A percentile compares a stretch with the other conserved stretches of the same genome.
Conservation (phyloP, 805 yeast species). For the Nakazawaea siamensis region DNA sequence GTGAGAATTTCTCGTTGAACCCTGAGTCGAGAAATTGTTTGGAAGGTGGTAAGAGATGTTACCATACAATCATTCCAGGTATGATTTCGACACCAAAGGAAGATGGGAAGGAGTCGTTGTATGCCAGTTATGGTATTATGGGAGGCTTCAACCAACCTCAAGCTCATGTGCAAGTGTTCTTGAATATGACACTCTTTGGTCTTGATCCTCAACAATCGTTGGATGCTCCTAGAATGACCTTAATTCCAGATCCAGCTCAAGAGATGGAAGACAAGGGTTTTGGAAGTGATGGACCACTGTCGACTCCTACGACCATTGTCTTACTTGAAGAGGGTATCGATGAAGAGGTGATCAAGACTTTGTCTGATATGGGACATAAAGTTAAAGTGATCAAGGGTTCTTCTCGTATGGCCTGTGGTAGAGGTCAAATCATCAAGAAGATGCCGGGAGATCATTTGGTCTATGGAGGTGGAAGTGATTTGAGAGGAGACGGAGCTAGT, state of each 20-base stretch:
- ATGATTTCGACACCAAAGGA: conserved; percentile 47
- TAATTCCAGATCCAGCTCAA: conserved; percentile 41
- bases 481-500: conserved; percentile 83
- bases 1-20: conserved; percentile 61
- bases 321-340: conserved; percentile 58
- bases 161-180: conserved; percentile 71
- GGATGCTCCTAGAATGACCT: conserved; percentile 68
- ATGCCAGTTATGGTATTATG: conserved; percentile 74
- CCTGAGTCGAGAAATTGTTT: conserved; percentile 50
- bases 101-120: conserved; percentile 35
- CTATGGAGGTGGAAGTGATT: conserved; percentile 68
- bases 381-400: conserved; percentile 34
- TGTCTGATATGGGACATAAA: conserved; percentile 50
- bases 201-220: conserved; percentile 65
- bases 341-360: conserved; percentile 33
- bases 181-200: conserved; percentile 56
- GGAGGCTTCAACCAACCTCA: conserved; percentile 87
- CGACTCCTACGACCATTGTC: conserved; percentile 50
- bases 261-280: conserved; percentile 39
- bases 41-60: conserved; percentile 66
- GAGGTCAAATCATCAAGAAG: conserved; percentile 66
- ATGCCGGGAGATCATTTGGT: conserved; percentile 32
- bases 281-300: conserved; percentile 60
- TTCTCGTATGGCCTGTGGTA: conserved; percentile 33
- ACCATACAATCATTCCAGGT: conserved; percentile 81